Base-by-base conservation (phyloP, 75 land plant genomes). In the Picea glauca region DNA sequence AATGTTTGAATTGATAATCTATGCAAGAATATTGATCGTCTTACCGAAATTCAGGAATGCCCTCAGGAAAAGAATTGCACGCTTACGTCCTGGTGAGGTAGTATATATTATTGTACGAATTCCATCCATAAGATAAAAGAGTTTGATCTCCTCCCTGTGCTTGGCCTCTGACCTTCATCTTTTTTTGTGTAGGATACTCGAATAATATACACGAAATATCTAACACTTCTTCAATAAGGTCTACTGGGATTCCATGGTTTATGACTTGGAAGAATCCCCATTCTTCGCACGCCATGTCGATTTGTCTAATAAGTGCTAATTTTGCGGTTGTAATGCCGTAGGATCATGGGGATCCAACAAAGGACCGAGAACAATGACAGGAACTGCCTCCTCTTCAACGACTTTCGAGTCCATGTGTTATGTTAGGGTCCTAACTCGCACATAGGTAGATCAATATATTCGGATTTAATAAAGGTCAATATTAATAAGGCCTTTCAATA, bases 221-320 rank as follows among this genome's bases (percentile, higher is more conserved):
- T 21, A 84, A 58, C n/a, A 87, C 80, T 33, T 77, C 74, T 30
- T 43, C 77, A 64, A 90, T 63, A 26, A 90, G 81, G 1, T 78
- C 78, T 31, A 75, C 62, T 20, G 94, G 85, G 15, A 92, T 77
- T 0, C 92, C 92, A 74, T 90, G 94, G 77, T 90, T 88, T 4
- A 88, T 72, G 6, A 90, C 85, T 38, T 86, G 94, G 79, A 92
- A 92, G 78, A 92, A 92, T 30, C 94, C 94, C 79, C 83, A 83
- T 38, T 84, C 82, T 59, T 68, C 74, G 57, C 90, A 86, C 18
- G 92, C 92, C 23, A 65, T 38, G n/a, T n/a, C n/a, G n/a, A n/a
- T n/a, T n/a, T n/a, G n/a, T 18, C 50, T 5, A 43, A 82, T 83
- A 30, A 78, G 80, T 66, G 58, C 64, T 18, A 80, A 57, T 58